Conservation (phyloP, 768 basidiomycete genomes). For the Sporobolomyces roseus region DNA sequence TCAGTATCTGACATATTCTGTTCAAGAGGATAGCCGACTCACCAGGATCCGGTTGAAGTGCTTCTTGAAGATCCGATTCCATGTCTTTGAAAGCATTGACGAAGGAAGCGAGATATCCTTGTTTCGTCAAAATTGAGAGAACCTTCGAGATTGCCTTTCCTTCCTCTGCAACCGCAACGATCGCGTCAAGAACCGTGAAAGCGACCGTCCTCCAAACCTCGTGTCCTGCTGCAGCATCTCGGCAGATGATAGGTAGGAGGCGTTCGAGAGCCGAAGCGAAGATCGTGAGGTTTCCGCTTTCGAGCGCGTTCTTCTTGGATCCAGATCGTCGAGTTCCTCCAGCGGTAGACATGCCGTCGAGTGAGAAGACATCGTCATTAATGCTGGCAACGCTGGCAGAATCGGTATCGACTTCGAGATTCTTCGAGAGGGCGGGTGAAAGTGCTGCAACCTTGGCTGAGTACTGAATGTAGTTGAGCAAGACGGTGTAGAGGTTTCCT, state of each 20-base stretch:
- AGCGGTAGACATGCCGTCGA: slow-evolving; percentile 44
- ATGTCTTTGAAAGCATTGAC: slow-evolving; percentile 78
- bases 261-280: slow-evolving; percentile 69
- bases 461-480: slow-evolving; percentile 80
- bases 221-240: slow-evolving; percentile 91
- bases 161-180: slow-evolving; percentile 62
- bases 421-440: slow-evolving; percentile 25
- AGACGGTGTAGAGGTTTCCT: slow-evolving; percentile 87
- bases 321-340: slow-evolving; percentile 48
- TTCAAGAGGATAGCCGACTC: too few species aligned
- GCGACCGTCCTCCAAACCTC: slow-evolving; percentile 97
- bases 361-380: slow-evolving; percentile 39
- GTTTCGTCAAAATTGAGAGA: slow-evolving; percentile 61
- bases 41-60: slow-evolving; percentile 89
- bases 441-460: slow-evolving; percentile 47
- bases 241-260: slow-evolving; percentile 65
- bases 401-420: slow-evolving; percentile 25
- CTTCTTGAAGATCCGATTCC: slow-evolving; percentile 66
- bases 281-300: slow-evolving; percentile 62
- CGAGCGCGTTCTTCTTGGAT: slow-evolving; percentile 52
- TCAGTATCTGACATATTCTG: too few species aligned
- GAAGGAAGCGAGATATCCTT: slow-evolving; percentile 76
- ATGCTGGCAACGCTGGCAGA: slow-evolving; percentile 20
- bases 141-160: slow-evolving; percentile 58
- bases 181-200: slow-evolving; percentile 79